phyloP scores from a whole-genome alignment of 1,139 yeast genomes.

The Debaryomycetaceae sp. region DNA sequence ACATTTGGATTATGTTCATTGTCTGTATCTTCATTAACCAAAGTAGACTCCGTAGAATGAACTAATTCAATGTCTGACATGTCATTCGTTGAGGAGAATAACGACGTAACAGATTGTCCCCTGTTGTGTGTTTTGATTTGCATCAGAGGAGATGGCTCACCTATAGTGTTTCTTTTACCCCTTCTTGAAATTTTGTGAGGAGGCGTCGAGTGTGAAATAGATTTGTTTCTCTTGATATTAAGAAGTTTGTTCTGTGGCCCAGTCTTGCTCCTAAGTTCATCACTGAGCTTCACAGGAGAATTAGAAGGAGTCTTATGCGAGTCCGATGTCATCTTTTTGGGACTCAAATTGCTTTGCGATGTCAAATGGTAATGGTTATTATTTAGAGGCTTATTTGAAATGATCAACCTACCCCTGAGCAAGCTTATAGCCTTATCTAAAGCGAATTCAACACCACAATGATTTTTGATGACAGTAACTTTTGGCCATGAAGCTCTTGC shows the following conservation, averaged over 20 bases:
- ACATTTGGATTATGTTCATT: constrained; percentile 2
- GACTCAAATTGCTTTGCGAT: neutral
- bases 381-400: constrained; percentile 13
- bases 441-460: constrained; percentile 85
- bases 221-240: constrained; percentile 21
- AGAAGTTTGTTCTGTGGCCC: constrained; percentile 8
- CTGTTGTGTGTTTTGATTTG: constrained; percentile 8
- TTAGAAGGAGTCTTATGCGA: neutral
- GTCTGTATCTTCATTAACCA: constrained; percentile 11
- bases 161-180: constrained; percentile 24
- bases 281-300: neutral
- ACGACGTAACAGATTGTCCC: constrained; percentile 31
- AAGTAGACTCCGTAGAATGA: constrained; percentile 8
- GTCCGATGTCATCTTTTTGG: neutral
- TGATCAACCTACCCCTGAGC: constrained; percentile 64
- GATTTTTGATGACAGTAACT: constrained; percentile 76
- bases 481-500: constrained; percentile 95
- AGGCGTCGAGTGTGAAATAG: constrained; percentile 10
- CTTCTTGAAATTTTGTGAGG: neutral
- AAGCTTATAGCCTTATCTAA: constrained; percentile 72
- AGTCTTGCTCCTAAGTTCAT: neutral
- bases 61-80: neutral
- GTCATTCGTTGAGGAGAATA: constrained; percentile 11
- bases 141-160: constrained; percentile 14
- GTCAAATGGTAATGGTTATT: neutral